phyloP scores from a whole-genome alignment of 1,139 yeast species.

The Suhomyces bolitotheri region DNA sequence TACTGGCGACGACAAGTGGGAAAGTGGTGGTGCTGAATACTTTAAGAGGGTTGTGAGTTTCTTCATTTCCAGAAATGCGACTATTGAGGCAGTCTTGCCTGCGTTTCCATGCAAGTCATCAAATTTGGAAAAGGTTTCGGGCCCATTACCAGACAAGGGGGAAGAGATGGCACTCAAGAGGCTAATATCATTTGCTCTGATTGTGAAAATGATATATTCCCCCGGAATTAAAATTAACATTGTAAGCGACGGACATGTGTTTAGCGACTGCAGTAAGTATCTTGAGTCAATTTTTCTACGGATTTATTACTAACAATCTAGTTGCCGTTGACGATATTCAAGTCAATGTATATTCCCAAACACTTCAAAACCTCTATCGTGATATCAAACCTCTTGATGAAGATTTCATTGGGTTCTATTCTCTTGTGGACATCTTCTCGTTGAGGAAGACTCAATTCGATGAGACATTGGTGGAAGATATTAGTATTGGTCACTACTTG shows the following conservation, averaged over 20 bases:
- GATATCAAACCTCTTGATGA: conserved; percentile 26
- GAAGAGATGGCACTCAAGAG: conserved; percentile 40
- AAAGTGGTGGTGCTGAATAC: conserved; percentile 40
- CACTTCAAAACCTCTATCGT: conserved; percentile 43
- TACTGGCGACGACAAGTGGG: conserved; percentile 51
- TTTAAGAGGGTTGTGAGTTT: conserved; percentile 45
- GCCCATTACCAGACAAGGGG: conserved; percentile 51
- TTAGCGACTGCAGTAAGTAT: conserved; percentile 56
- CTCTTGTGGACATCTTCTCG: conserved; percentile 39
- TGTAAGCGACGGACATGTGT: conserved; percentile 67
- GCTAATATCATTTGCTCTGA: conserved; percentile 32
- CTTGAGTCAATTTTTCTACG: not conserved
- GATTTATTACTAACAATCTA: conserved; percentile 18
- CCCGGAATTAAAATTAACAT: conserved; percentile 59
- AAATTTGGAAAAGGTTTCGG: conserved; percentile 53
- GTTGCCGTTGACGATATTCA: conserved; percentile 51
- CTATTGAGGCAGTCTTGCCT: conserved; percentile 58
- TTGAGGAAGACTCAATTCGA: conserved; percentile 22
- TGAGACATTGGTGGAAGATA: conserved; percentile 20
- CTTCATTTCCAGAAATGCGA: conserved; percentile 48
- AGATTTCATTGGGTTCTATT: conserved; percentile 33
- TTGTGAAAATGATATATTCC: conserved; percentile 43
- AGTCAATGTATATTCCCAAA: conserved; percentile 49
- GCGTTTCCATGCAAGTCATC: conserved; percentile 69
- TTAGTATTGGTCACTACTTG: conserved; percentile 33